Base-by-base conservation (phyloP, 164 flowering plant genomes). In the Platanus orientalis region DNA sequence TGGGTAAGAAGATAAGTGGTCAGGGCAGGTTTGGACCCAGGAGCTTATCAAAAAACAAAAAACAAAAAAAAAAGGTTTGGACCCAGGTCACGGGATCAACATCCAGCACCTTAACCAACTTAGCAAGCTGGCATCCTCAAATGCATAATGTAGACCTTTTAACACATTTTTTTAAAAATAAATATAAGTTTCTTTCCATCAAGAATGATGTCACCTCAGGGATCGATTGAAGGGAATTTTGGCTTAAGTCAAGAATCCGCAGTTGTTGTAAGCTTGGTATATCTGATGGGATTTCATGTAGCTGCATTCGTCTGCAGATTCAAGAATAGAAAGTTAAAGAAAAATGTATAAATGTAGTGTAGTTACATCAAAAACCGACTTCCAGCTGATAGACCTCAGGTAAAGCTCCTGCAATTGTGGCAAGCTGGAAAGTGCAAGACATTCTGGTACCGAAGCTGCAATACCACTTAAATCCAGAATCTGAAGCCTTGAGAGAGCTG, bases 381-480 rank as follows among this genome's bases (percentile, higher is more conserved):
- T 39, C 56, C 47, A 36, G 60, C 36, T 49, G 4, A 20, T 23
- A 69, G 30, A 94, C 99, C 96, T 91, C 64, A 91, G 74, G 73
- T 89, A 85, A 66, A 94, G 92, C 78, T 94, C 96, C 71, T 83
- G 84, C 78, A 94, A 73, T 65, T 78, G 83, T n/a, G 73, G 83
- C 71, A 94, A 63, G 78, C 80, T 54, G 26, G 92, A 81, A 69
- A 94, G 81, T 56, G 75, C 60, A 16, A 90, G 80, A 58, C 71
- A 57, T 62, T 76, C 80, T 30, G 85, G 83, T 60, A 89, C 72
- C 67, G 87, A 80, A 77, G 76, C 79, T 25, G 70, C 64, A 69
- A 77, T 84, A 34, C 93, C 88, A 83, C 96, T 91, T 61, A 94
- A 81, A 78, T 94, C 96, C 78, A 94, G 78, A 70, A 91, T 75